Evolutionary conservation across 805 yeast species (phyloP), one percentile per base, ranked within the genome.

Genomic region (Candida wancherniae): DNA sequence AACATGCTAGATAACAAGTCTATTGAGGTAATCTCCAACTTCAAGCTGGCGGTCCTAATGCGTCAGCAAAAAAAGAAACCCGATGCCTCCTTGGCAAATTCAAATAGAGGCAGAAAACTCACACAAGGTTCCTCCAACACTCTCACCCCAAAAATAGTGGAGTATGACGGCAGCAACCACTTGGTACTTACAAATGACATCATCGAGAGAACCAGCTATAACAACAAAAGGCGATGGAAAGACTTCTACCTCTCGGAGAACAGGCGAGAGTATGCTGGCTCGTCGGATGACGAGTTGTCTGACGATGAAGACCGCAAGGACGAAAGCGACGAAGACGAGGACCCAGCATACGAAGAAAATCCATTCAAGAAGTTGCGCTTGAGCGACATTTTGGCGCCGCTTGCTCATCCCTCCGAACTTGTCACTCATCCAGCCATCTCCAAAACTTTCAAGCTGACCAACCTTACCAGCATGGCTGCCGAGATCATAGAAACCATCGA

Each of bases 401-500:
- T 92, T 9, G 67, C 75, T 6, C 83, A 84, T 35, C 92, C 96
- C 0, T 68, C 84, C 3, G 96, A 92, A 45, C 58, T 90, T 2
- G 73, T 82, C 1, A 67, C 69, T 3, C 88, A 85, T 48, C 80
- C 80, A 9, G 74, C 85, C 1, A 64, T 86, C 11, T 70, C 76
- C 29, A 73, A 69, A 39, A 80, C 92, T 0, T 92, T 73, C 55
- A 74, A 71, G 34, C 67, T 61, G 60, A 42, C 47, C 13, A 59
- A 84, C 24, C 67, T 71, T 28, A 63, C 70, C 22, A 52, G 50
- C 26, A 57, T 92, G 42, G 84, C 95, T 1, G 60, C 63, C 11
- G 85, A 86, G 39, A 75, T 92, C 11, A 75, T 88, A 15, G 81
- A 82, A 31, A 62, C 80, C 39, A 82, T 92, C 29, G 88, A 84